These are phyloP conservation scores for Naganishia antarctica DNA, from an alignment of 768 basidiomycete genomes.

Conservation along the genomic window DNA sequence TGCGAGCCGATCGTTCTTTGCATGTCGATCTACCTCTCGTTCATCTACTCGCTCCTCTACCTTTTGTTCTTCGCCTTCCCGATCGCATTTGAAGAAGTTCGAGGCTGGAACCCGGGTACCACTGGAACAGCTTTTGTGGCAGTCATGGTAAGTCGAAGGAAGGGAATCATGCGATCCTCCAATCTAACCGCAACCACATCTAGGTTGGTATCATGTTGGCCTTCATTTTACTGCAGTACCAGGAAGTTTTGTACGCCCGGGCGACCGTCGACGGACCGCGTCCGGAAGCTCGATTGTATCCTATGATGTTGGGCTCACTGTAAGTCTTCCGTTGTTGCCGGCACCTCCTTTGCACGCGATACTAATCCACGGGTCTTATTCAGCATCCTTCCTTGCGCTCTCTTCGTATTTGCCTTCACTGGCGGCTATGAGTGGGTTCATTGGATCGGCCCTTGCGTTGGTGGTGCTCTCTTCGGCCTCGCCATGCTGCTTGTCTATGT, in stretches of 20 bases:
- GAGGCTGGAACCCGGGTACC: conserved; percentile 33
- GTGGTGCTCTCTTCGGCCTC: conserved; percentile 54
- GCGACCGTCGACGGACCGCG: conserved; percentile 10
- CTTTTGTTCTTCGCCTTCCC: conserved; percentile 38
- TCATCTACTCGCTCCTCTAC: conserved; percentile 42
- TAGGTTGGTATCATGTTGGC: conserved; percentile 35
- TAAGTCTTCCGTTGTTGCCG: neutral
- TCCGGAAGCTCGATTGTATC: conserved; percentile 38
- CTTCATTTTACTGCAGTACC: conserved; percentile 31
- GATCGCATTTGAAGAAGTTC: conserved; percentile 35
- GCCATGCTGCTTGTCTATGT: conserved; percentile 59
- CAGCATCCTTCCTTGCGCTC: conserved; percentile 59
- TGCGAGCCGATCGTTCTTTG: conserved; percentile 36
- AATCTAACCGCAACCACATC: neutral
- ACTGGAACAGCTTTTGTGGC: conserved; percentile 35
- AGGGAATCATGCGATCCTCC: neutral
- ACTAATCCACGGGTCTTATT: no score
- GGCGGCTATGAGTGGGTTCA: conserved; percentile 55
- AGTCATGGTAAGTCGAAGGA: conserved; percentile 32
- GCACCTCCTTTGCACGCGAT: no score
- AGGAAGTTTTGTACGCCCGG: conserved; percentile 38
- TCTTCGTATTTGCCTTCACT: conserved; percentile 68
- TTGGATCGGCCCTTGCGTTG: conserved; percentile 70
- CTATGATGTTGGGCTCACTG: conserved; percentile 42
- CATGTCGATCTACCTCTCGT: conserved; percentile 37